Conservation (phyloP, 495 filamentous ascomycete species). For the Xylaria castorea region DNA sequence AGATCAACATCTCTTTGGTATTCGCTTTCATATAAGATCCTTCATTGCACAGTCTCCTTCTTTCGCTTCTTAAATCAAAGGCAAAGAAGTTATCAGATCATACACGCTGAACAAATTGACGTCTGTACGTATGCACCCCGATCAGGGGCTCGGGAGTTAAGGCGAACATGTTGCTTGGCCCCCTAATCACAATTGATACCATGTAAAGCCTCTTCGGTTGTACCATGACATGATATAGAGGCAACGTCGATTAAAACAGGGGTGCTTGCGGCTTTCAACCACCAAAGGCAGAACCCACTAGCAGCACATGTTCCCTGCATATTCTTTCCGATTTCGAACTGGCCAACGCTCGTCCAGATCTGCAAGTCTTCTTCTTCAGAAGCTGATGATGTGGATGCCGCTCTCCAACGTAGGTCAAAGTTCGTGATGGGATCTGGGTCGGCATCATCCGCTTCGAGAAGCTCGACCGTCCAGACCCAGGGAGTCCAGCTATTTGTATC, state of each 20-base stretch:
- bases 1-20: background rate
- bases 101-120: background rate
- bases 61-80: background rate
- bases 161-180: background rate
- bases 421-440: background rate
- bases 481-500: background rate
- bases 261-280: background rate
- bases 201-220: slow-evolving; percentile 18
- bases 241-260: background rate
- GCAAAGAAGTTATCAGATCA: background rate
- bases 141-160: background rate
- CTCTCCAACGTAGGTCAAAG: slow-evolving; percentile 21
- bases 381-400: background rate
- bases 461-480: slow-evolving; percentile 20
- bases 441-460: background rate
- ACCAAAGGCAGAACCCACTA: slow-evolving; percentile 13
- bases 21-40: no score
- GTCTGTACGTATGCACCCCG: background rate
- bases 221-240: slow-evolving; percentile 4
- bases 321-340: slow-evolving; percentile 12
- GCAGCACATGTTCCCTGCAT: slow-evolving; percentile 8
- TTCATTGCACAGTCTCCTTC: background rate
- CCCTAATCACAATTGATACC: slow-evolving; percentile 8
- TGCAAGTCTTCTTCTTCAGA: background rate
- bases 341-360: slow-evolving; percentile 2